Percentiles rank a stretch among this genome's conserved stretches.
These are phyloP conservation scores for Bipolaris sorokiniana DNA, from an alignment of 2,329 filamentous ascomycete species.

Conservation along the genomic window DNA sequence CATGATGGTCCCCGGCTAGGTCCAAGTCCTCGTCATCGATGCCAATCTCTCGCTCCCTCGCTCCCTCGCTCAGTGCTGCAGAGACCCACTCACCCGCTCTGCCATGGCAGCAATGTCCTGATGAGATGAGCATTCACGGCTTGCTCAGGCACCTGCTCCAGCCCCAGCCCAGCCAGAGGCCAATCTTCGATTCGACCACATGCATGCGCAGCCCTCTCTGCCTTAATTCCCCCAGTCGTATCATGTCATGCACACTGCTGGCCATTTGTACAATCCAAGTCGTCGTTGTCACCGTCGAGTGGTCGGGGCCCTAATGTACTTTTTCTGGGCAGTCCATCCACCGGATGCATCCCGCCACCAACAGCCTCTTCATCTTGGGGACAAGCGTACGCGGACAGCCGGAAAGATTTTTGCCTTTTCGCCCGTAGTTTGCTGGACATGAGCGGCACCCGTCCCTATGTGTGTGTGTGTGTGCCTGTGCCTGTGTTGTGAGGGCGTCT, in stretches of 20 bases:
- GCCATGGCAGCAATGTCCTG: too few species aligned
- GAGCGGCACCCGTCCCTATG: slow-evolving; percentile 13
- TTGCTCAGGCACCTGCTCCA: too few species aligned
- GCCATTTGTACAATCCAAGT: too few species aligned
- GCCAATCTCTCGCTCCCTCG: slow-evolving; percentile 16
- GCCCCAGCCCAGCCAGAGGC: neutral
- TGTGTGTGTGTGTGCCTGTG: neutral
- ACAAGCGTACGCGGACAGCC: slow-evolving; percentile 14
- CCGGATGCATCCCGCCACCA: slow-evolving; percentile 29
- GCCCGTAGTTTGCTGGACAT: slow-evolving; percentile 25
- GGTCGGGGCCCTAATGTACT: slow-evolving; percentile 29
- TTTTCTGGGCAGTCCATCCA: slow-evolving; percentile 29
- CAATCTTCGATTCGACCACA: slow-evolving; percentile 14
- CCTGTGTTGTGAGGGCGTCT: neutral
- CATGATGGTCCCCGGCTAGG: slow-evolving; percentile 23
- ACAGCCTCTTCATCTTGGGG: neutral
- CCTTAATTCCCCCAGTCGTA: slow-evolving; percentile 25
- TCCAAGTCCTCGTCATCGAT: slow-evolving; percentile 36
- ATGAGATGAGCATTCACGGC: too few species aligned
- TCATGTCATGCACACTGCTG: slow-evolving; percentile 15
- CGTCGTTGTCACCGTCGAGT: slow-evolving; percentile 16
- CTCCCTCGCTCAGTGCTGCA: neutral
- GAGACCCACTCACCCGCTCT: too few species aligned
- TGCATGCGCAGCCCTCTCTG: slow-evolving; percentile 18
- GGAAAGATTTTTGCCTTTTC: slow-evolving; percentile 17